These are phyloP conservation scores for Phoma herbarum DNA, from an alignment of 2,329 filamentous ascomycete genomes.

Conservation along the genomic window DNA sequence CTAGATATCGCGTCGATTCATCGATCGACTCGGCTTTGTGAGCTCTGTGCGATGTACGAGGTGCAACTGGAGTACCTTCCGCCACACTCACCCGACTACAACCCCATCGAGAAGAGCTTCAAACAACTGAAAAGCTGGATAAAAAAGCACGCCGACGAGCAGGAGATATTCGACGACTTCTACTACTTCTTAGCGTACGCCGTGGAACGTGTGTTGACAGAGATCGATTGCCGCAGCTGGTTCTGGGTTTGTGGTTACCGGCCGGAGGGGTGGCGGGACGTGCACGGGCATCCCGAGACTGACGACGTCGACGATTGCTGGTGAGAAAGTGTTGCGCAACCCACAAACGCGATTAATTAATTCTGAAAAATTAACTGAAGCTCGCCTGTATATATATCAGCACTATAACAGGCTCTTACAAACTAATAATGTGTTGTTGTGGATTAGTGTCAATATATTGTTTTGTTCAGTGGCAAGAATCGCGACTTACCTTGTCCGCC, in stretches of 20 bases:
- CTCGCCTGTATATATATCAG: neutral
- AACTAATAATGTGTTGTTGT: neutral
- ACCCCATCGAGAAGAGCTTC: neutral
- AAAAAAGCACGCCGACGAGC: neutral
- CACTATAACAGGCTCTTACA: neutral
- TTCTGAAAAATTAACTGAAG: neutral
- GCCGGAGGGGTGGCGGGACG: too few relatives aligned
- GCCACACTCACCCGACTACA: neutral
- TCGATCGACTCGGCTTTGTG: neutral
- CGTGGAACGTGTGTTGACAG: too few relatives aligned
- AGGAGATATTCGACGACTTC: too few relatives aligned
- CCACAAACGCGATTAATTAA: neutral
- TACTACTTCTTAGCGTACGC: too few relatives aligned
- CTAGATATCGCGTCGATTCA: conserved; percentile 4
- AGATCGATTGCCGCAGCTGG: too few relatives aligned
- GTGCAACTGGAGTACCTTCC: neutral
- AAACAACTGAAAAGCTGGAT: neutral
- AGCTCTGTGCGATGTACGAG: conserved; percentile 3
- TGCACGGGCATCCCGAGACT: neutral
- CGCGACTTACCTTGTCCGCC: neutral
- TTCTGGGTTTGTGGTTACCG: too few relatives aligned
- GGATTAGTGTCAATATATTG: neutral
- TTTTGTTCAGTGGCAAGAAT: neutral
- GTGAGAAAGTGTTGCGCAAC: neutral
- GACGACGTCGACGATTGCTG: neutral